Evolutionary conservation across 148 eudicot genomes (phyloP), one percentile per base, ranked within the genome.

Genomic region (Rhododendron williamsianum): DNA sequence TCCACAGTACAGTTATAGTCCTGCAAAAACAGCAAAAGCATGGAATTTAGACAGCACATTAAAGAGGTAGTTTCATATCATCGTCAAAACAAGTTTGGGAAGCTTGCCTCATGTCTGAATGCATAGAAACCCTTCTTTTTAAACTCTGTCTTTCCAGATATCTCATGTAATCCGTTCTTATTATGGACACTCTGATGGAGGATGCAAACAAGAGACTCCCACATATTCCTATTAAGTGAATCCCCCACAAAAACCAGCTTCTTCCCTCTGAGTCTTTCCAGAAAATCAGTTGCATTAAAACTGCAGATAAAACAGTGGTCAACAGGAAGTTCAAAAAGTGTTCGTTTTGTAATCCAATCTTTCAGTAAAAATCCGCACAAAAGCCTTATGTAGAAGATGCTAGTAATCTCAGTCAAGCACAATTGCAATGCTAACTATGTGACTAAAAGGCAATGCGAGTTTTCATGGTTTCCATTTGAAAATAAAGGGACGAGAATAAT

Each of bases 141-240:
- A 88, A 96, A 96, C 19, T 95, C 94, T 35, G 81, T 88, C 88
- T 87, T 93, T 27, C 99, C 99, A 0, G 94, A 93, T 72, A 93
- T 90, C 92, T 94, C 98, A 78, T 90, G 90, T 54, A 95, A 95
- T 86, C 89, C 88, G 21, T 80, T 87, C 90, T 96, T 94, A 90
- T 94, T 80, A 65, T 18, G 69, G 72, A 93, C 81, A 41, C 90
- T 90, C 33, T 91, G 89, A 25, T 90, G 89, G 54, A 95, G 96
- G 27, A 92, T 87, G 90, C 99, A 96, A 83, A 94, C 93, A 81
- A 96, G 96, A 87, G 99, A 96, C 87, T 96, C 99, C 99, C 98
- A 95, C 98, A 96, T 96, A 90, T 96, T 96, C 83, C 99, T 88
- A 82, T 96, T 96, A 8, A 96, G 87, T 0, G 99, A 96, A 84